Evolutionary conservation across 257 asterid genomes (phyloP).

Genomic region (Thymus mandschuricus): DNA sequence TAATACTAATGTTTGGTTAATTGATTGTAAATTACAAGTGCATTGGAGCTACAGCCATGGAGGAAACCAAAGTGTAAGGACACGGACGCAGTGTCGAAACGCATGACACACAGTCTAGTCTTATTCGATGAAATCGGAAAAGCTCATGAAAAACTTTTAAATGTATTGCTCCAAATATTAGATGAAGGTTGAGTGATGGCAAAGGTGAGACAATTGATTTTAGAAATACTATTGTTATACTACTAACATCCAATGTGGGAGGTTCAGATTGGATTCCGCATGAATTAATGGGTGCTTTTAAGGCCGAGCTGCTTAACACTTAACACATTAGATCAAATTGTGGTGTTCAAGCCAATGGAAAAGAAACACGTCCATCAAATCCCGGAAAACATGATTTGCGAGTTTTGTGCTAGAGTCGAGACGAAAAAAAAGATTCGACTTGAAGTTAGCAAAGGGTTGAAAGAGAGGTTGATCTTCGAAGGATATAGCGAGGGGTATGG

Average conservation of each 20-base stretch:
- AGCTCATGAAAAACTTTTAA: no score
- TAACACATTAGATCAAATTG: slow-evolving; percentile 63
- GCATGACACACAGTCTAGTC: no score
- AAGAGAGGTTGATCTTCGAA: slow-evolving; percentile 54
- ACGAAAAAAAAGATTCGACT: slow-evolving; percentile 41
- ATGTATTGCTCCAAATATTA: neutral
- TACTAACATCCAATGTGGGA: no score
- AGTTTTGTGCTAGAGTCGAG: neutral
- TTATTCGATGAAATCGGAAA: no score
- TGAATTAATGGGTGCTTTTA: slow-evolving; percentile 9
- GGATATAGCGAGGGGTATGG: slow-evolving; percentile 61
- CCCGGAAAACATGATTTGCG: neutral
- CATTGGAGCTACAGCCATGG: no score
- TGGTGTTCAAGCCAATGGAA: slow-evolving; percentile 16
- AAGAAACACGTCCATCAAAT: neutral
- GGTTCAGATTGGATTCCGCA: no score
- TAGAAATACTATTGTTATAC: neutral
- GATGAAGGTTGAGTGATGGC: neutral
- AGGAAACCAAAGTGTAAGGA: no score
- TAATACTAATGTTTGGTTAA: no score
- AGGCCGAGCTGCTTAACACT: slow-evolving; percentile 67
- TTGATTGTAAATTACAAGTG: no score
- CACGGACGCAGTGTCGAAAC: no score
- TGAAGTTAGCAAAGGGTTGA: slow-evolving; percentile 48
- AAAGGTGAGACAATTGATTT: neutral